Percentiles rank a stretch among this genome's conserved stretches.
phyloP scores from a whole-genome alignment of 306 rosid species.

The Abrus pulchellus region DNA sequence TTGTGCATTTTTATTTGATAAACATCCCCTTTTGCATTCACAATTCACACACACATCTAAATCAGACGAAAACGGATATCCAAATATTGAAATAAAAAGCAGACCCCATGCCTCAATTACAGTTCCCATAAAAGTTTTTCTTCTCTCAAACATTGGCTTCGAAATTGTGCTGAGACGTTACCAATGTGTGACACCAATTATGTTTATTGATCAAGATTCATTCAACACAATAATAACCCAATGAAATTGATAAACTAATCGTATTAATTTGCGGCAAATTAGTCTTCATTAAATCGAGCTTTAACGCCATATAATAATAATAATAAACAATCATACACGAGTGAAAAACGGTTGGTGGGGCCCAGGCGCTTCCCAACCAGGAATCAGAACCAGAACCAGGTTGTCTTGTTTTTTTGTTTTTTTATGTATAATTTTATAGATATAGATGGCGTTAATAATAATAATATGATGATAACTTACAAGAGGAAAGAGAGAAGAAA shows the following conservation, averaged over 20 bases:
- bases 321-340: too few species aligned
- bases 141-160: background rate
- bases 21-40: slow-evolving; percentile 30
- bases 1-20: slow-evolving; percentile 21
- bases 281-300: background rate
- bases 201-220: slow-evolving; percentile 9
- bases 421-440: too few species aligned
- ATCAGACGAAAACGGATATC: background rate
- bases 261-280: background rate
- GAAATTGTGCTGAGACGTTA: too few species aligned
- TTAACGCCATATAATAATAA: too few species aligned
- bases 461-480: too few species aligned
- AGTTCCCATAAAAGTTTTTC: too few species aligned
- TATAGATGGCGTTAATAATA: too few species aligned
- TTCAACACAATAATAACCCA: slow-evolving; percentile 10
- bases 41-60: background rate
- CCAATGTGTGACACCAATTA: slow-evolving; percentile 19
- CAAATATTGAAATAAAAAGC: slow-evolving; percentile 16
- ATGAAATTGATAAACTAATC: background rate
- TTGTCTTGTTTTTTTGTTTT: too few species aligned
- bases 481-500: too few species aligned
- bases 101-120: background rate
- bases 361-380: too few species aligned
- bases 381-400: too few species aligned
- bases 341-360: too few species aligned